These are phyloP conservation scores for Cystofilobasidium macerans DNA, from an alignment of 768 basidiomycete genomes.

Conservation along the genomic window DNA sequence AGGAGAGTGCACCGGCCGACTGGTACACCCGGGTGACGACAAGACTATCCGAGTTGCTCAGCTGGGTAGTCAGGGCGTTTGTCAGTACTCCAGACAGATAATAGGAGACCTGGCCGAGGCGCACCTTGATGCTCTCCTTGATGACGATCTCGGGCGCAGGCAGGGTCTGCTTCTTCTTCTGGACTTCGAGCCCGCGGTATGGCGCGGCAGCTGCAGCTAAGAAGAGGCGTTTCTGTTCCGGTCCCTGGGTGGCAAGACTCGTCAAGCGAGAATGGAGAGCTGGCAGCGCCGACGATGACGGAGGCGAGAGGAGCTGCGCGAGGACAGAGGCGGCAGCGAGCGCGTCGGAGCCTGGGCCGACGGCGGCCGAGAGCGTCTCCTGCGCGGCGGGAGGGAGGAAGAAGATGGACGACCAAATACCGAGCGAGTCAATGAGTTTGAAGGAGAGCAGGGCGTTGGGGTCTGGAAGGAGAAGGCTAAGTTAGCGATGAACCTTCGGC, in stretches of 20 bases:
- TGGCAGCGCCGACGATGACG: slow-evolving; percentile 12
- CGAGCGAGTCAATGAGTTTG: slow-evolving; percentile 59
- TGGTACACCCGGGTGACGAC: slow-evolving; percentile 53
- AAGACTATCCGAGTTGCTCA: slow-evolving; percentile 24
- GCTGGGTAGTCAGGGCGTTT: slow-evolving; percentile 19
- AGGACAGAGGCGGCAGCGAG: slow-evolving; percentile 53
- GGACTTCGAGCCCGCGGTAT: slow-evolving; percentile 50
- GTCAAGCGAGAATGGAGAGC: slow-evolving; percentile 44
- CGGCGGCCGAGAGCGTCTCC: slow-evolving; percentile 40
- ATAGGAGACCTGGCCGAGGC: slow-evolving; percentile 1
- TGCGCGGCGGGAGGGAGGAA: slow-evolving; percentile 40
- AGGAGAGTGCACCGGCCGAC: slow-evolving; percentile 39
- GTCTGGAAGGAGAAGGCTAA: slow-evolving; percentile 8
- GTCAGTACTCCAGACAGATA: not conserved
- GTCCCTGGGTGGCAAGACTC: slow-evolving; percentile 37
- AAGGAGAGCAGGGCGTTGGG: slow-evolving; percentile 63
- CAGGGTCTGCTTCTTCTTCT: slow-evolving; percentile 51
- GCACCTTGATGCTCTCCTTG: slow-evolving; percentile 65
- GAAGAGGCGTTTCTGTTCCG: slow-evolving; percentile 51
- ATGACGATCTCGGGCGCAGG: slow-evolving; percentile 59
- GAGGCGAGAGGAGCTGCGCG: slow-evolving; percentile 33
- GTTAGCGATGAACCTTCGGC: not conserved
- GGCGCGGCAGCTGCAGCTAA: slow-evolving; percentile 69
- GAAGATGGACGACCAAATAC: slow-evolving; percentile 58
- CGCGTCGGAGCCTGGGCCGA: slow-evolving; percentile 32